phyloP scores from a whole-genome alignment of 2,329 filamentous ascomycete genomes.

The Pseudogymnoascus sp. region DNA sequence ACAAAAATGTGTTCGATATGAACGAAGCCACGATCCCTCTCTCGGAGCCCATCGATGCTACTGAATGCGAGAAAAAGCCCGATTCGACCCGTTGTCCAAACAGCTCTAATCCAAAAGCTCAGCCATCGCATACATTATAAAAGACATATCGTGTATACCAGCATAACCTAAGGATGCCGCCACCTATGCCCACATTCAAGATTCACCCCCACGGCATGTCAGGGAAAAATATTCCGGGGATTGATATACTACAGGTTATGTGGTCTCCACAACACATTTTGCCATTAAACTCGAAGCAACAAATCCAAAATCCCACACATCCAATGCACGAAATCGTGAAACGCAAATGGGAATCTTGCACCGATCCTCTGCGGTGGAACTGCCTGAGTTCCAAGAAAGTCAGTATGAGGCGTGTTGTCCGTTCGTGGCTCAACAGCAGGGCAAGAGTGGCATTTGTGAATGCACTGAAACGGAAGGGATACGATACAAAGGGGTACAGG shows the following conservation, averaged over 20 bases:
- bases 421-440: slow-evolving; percentile 37
- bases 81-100: not conserved
- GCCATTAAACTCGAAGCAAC: not conserved
- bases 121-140: not conserved
- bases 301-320: slow-evolving; percentile 19
- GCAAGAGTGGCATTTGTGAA: slow-evolving; percentile 36
- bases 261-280: slow-evolving; percentile 4
- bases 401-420: slow-evolving; percentile 35
- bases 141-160: not conserved
- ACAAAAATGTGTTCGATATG: not conserved
- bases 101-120: not conserved
- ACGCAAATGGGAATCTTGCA: slow-evolving; percentile 31
- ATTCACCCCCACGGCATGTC: not conserved
- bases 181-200: not conserved
- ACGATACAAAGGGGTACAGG: slow-evolving; percentile 27
- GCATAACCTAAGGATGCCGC: not conserved
- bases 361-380: slow-evolving; percentile 40
- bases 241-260: slow-evolving; percentile 11
- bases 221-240: slow-evolving; percentile 20
- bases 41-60: not conserved
- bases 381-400: slow-evolving; percentile 28
- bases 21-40: not conserved
- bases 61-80: not conserved
- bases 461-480: slow-evolving; percentile 38
- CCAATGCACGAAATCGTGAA: slow-evolving; percentile 32